Percentiles rank a stretch among this genome's conserved stretches.
phyloP scores from a whole-genome alignment of 148 eudicot species.

The Rhododendron vialii region DNA sequence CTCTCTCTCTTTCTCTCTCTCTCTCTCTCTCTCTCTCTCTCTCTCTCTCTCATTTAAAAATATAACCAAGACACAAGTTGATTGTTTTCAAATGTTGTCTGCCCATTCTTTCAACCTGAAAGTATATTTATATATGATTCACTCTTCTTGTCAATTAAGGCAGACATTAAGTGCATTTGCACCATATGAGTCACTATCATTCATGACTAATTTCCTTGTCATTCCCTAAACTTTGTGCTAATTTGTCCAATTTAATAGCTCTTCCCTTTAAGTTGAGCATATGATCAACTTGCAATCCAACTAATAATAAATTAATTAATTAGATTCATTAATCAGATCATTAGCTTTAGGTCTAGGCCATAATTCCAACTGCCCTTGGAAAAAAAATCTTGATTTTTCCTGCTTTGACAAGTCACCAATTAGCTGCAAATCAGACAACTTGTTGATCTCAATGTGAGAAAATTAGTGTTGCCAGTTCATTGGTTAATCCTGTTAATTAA shows the following conservation, averaged over 20 bases:
- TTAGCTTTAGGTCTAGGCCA: not conserved
- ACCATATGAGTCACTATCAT: not conserved
- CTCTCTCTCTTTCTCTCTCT: not conserved
- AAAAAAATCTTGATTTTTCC: not conserved
- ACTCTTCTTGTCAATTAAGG: not conserved
- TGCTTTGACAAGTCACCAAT: not conserved
- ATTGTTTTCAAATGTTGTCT: not conserved
- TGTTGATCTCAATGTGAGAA: not conserved
- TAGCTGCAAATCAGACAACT: not conserved
- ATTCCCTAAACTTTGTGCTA: not conserved
- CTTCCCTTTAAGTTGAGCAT: not conserved
- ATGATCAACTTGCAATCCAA: constrained; percentile 6
- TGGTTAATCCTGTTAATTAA: not conserved
- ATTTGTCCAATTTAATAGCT: not conserved
- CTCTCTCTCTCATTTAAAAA: not conserved
- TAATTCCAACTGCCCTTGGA: not conserved
- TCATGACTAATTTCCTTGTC: not conserved
- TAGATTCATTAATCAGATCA: not conserved
- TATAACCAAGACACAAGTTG: not conserved
- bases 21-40: not conserved
- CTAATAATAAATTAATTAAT: not conserved
- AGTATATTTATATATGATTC: not conserved
- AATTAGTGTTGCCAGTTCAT: not conserved
- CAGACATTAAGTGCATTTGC: not conserved
- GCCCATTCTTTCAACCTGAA: not conserved